Evolutionary conservation across 2,329 filamentous ascomycete genomes (phyloP), one percentile per base, ranked within the genome.

Genomic region (Penicillium sp.): DNA sequence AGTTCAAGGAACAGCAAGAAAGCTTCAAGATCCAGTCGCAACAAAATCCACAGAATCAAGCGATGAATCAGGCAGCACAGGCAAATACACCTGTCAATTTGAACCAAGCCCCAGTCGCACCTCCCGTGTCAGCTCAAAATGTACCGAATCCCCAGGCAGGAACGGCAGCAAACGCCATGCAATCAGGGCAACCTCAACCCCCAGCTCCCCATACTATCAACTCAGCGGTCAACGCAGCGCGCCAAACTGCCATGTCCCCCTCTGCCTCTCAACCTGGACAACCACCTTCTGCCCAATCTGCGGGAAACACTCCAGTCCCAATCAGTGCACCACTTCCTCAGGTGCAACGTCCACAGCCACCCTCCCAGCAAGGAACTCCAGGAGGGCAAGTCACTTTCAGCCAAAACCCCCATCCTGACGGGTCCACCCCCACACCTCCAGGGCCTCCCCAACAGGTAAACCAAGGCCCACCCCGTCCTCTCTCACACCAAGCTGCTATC

Each of bases 1-100:
- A 79, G 56, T 81, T 81, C 69, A 78, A 77, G 53, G 75, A 79
- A 42, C 78, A 81, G 59, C 78, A 81, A 61, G 77, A 79, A 53
- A 70, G 65, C 42, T 79, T 80, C 63, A 77, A 72, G 55, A 62
- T 67, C 7, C 72, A 75, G 57, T 57, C 62, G 5, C 72, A 74
- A 53, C 72, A 73, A 38, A 66, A 64, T 41, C 67, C 67, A 35
- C 65, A 64, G 35, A 49, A 13, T 19, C 55, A 54, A 35, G n/a
- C 44, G n/a, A 67, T 67, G 58, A 64, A 57, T 58, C 61, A 68
- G 61, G 48, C 68, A 60, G 62, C 53, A 57, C 55, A 68, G 57
- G 54, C 54, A 23, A 43, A 55, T 53, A 45, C 64, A 59, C 53
- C 69, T 58, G 33, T 42, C 15, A 51, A 43, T 36, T 51, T 62